A percentile compares a stretch with the other conserved stretches of the same genome.
These are phyloP conservation scores for Hypoxylon crocopeplum DNA, from an alignment of 495 filamentous ascomycete genomes.

Conservation along the genomic window DNA sequence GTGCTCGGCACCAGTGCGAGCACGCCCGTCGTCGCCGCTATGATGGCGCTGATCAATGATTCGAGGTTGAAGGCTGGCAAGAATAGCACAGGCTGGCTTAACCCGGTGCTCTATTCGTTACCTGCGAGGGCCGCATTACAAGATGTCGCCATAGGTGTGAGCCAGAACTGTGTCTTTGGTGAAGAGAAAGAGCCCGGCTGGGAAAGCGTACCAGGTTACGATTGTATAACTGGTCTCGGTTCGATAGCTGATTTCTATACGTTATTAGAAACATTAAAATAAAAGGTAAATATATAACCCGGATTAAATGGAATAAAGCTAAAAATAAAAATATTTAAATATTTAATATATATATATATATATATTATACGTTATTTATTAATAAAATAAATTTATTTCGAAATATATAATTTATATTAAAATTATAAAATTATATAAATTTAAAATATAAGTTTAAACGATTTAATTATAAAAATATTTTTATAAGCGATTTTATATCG, in stretches of 20 bases:
- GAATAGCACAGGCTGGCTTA: slow-evolving; percentile 49
- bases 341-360: background rate
- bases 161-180: slow-evolving; percentile 45
- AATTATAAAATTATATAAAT: background rate
- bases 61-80: slow-evolving; percentile 47
- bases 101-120: slow-evolving; percentile 43
- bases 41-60: slow-evolving; percentile 50
- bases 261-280: slow-evolving; percentile 38
- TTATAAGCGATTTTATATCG: background rate
- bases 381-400: background rate
- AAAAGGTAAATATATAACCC: too few species aligned
- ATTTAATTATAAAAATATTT: background rate
- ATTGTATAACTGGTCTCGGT: slow-evolving; percentile 50
- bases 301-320: too few species aligned
- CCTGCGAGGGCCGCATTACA: slow-evolving; percentile 36
- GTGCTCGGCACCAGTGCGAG: slow-evolving; percentile 52
- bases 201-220: slow-evolving; percentile 45
- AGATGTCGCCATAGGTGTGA: slow-evolving; percentile 45
- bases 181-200: slow-evolving; percentile 38
- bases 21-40: slow-evolving; percentile 50
- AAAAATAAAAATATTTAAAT: background rate
- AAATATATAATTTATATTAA: background rate
- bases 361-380: background rate
- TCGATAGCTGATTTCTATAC: slow-evolving; percentile 45
- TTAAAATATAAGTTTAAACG: background rate